Base-by-base conservation (phyloP, 1,284 basidiomycete species). In the Cystobasidium slooffiae region DNA sequence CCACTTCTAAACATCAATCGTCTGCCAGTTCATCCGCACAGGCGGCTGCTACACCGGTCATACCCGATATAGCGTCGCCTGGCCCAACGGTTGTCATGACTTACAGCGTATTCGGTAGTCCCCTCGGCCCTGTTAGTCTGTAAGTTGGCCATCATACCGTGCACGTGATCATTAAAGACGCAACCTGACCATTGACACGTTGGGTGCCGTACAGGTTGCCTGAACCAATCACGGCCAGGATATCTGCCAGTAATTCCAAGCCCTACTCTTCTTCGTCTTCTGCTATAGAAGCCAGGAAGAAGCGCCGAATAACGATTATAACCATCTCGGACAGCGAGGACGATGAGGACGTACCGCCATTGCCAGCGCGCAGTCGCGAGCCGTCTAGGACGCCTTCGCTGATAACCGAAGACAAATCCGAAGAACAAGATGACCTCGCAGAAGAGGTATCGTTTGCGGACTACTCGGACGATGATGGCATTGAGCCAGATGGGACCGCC, bases 391-490 rank as follows among this genome's bases (percentile, higher is more conserved):
- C 62, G 8, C 44, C 62, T 22, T 47, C 62, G 31, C 44, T 64
- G 16, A n/a, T 68, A 16, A 18, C 1, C n/a, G 56, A 59, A 18
- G 39, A 18, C 6, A 8, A 31, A n/a, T 59, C 37, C 4, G 37
- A 16, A 5, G 68, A 46, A 16, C 22, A 20, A 61, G 43, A 69
- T 47, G 46, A 47, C 31, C 22, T 20, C 3, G 43, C 46, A 18
- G 69, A 72, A 16, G 69, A 72, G 22, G 37, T 72, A 1, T 72
- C 69, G 1, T 72, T 72, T 47, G 69, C 69, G 16, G 69, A 72
- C 51, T 72, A 72, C 55, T 64, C 69, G n/a, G 69, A 64, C 16
- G 49, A 44, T 6, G 69, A 72, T 16, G 31, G 6, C 20, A 43
- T 22, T 24, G 56, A 46, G 18, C 12, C 37, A 51, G 56, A 39